phyloP scores from a whole-genome alignment of 768 basidiomycete genomes.

The Lentinula detonsa region DNA sequence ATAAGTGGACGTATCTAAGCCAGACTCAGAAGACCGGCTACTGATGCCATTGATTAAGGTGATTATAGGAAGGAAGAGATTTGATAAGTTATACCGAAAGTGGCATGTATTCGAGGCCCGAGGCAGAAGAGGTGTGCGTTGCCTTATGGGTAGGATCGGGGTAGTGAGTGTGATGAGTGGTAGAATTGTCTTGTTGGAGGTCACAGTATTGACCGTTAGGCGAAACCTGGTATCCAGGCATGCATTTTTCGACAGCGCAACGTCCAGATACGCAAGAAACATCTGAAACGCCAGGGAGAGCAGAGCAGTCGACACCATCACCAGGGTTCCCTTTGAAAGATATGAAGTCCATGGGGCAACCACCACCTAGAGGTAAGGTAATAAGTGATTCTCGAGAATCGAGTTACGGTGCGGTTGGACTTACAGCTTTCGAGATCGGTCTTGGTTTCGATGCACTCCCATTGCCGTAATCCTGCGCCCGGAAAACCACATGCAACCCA shows the following conservation, averaged over 20 bases:
- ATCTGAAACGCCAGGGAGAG: conserved; percentile 28
- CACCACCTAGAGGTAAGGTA: conserved; percentile 21
- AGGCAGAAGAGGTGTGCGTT: neutral
- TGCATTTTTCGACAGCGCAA: conserved; percentile 27
- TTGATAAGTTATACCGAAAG: neutral
- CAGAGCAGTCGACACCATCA: conserved; percentile 27
- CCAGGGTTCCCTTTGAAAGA: conserved; percentile 13
- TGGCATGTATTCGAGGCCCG: neutral
- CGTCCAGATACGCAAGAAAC: conserved; percentile 26
- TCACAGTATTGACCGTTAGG: conserved; percentile 7
- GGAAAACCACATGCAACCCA: conserved; percentile 26
- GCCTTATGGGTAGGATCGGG: neutral
- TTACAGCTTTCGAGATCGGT: conserved; percentile 31
- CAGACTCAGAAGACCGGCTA: no score
- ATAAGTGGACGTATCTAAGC: no score
- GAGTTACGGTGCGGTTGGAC: no score
- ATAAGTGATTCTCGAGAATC: no score
- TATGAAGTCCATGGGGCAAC: conserved; percentile 23
- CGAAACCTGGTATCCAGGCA: conserved; percentile 19
- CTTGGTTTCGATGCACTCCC: conserved; percentile 30
- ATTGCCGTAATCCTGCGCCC: conserved; percentile 20
- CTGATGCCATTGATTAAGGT: no score
- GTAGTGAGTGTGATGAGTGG: neutral
- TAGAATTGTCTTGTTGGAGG: neutral
- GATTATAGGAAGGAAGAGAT: neutral